Evolutionary conservation across 208 protist species (phyloP), one percentile per base, ranked within the genome.

Genomic region (Trypanosoma lewisi): DNA sequence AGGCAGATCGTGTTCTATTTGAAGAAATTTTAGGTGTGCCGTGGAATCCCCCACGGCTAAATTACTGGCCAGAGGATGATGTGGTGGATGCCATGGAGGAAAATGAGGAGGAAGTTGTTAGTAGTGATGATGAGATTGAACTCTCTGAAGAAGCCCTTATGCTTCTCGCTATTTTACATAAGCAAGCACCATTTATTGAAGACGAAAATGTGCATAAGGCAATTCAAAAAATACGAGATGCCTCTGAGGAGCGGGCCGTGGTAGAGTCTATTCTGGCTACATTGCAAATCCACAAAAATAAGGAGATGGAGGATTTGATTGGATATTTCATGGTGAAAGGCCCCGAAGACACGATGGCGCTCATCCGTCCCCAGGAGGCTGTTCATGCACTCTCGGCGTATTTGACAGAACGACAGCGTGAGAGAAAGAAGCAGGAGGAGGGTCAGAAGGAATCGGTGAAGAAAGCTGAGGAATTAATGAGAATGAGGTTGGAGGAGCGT

Each of bases 1-100:
- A 97, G 63, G 97, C 95, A 6, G 97, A 98, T 78, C 89, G 95
- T 36, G 91, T 98, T 23, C 85, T 98, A 25, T 97, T 96, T 70
- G 94, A 98, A 69, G 96, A 98, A 34, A 85, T 98, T 48, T 75
- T 98, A 27, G 84, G 80, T 23, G 74, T 95, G 58, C 84, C 93
- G 36, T 96, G 91, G 88, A 74, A 88, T 34, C 88, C 92, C 6
- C 89, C 92, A 19, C 75, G 84, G 60, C 31, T 95, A 63, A 80
- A 77, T 49, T 94, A 90, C 71, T 94, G 86, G 87, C 78, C 77
- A n/a, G 77, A 78, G 7, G 71, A 87, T 25, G 77, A 82, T n/a
- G 73, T 42, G 34, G 51, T 58, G 9, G 70, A 75, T 28, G 67
- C 70, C 33, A 56, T 64, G 42, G 78, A 81, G 47, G 80, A 87